These are phyloP conservation scores for Nitzschia palea DNA, from an alignment of 108 stramenopile genomes.

Conservation along the genomic window DNA sequence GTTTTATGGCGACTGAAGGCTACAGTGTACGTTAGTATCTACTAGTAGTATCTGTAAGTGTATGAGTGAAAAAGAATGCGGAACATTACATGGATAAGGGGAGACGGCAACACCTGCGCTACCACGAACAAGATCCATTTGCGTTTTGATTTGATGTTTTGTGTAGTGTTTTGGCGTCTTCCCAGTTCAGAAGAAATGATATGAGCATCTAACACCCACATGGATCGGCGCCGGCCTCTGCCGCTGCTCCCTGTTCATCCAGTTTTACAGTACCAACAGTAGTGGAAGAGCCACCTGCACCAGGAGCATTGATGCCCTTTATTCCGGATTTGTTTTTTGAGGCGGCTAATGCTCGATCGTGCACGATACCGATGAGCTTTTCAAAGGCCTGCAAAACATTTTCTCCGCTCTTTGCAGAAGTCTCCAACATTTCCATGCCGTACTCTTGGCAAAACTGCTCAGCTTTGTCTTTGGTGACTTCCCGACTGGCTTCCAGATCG, in stretches of 20 bases:
- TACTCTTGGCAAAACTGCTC: slow-evolving; percentile 78
- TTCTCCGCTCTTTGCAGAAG: slow-evolving; percentile 77
- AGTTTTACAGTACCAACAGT: slow-evolving; percentile 37
- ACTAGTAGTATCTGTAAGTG: too few relatives aligned
- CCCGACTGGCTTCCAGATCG: slow-evolving; percentile 73
- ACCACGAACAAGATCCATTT: too few relatives aligned
- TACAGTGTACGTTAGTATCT: too few relatives aligned
- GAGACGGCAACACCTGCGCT: too few relatives aligned
- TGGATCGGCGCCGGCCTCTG: slow-evolving; percentile 30
- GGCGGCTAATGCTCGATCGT: slow-evolving; percentile 70
- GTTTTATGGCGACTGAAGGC: too few relatives aligned
- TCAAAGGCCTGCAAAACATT: slow-evolving; percentile 85
- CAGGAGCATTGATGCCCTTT: slow-evolving; percentile 43
- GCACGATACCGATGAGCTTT: slow-evolving; percentile 84
- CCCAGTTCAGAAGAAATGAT: too few relatives aligned
- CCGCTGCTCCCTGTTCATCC: slow-evolving; percentile 28
- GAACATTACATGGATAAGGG: too few relatives aligned
- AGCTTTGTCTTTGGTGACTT: slow-evolving; percentile 78
- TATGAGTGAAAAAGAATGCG: too few relatives aligned
- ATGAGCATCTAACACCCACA: slow-evolving; percentile 73
- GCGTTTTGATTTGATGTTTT: too few relatives aligned
- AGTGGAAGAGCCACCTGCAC: slow-evolving; percentile 7
- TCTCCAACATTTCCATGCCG: slow-evolving; percentile 88
- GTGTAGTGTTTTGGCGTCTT: too few relatives aligned
- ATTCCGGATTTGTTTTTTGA: slow-evolving; percentile 51